Percentiles rank a stretch among this genome's conserved stretches.
Conservation (phyloP, 1,284 basidiomycete species). For the Sphaerobolus stellatus region DNA sequence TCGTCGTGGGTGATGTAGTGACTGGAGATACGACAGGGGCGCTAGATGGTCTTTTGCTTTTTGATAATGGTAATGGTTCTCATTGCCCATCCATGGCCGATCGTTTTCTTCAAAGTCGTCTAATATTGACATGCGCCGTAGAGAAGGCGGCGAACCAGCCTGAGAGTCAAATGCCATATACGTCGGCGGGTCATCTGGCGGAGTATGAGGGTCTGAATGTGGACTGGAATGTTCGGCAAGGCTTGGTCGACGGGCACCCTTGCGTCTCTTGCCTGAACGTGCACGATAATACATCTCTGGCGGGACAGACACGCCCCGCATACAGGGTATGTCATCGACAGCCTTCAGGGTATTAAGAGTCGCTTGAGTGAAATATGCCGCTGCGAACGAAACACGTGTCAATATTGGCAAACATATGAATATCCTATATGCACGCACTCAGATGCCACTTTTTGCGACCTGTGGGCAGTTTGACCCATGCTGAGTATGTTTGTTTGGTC, state of each 20-base stretch:
- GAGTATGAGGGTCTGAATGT: conserved; percentile 4
- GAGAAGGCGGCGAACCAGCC: not conserved
- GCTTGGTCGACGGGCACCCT: conserved; percentile 26
- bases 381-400: conserved; percentile 37
- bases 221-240: conserved; percentile 7
- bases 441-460: conserved; percentile 77
- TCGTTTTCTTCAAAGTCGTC: conserved; percentile 1
- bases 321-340: conserved; percentile 61
- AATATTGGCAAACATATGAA: not conserved
- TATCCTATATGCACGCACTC: conserved; percentile 44
- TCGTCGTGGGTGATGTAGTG: conserved; percentile 45
- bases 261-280: conserved; percentile 59
- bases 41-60: conserved; percentile 36
- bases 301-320: conserved; percentile 64
- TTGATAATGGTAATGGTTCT: not conserved
- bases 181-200: not conserved
- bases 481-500: conserved; percentile 79
- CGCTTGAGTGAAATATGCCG: conserved; percentile 78
- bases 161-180: conserved; percentile 8
- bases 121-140: not conserved
- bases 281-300: conserved; percentile 76
- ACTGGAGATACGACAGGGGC: conserved; percentile 53
- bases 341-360: conserved; percentile 64
- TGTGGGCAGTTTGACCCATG: conserved; percentile 58
- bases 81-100: conserved; percentile 2